Conservation (phyloP, 495 filamentous ascomycete species). For the Hypomontagnella submonticulosa region DNA sequence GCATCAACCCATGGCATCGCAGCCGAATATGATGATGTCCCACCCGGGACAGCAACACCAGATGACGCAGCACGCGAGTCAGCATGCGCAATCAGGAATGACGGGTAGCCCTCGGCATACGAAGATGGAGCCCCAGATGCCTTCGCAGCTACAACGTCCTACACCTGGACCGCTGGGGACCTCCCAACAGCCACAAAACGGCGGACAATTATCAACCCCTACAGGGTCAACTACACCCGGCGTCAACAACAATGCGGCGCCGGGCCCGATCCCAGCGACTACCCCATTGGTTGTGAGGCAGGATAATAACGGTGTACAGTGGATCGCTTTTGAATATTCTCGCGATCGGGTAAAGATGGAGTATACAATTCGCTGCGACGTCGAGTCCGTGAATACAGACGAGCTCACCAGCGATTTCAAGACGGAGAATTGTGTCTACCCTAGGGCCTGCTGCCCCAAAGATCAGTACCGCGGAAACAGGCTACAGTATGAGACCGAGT, state of each 20-base stretch:
- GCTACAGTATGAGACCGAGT: constrained; percentile 95
- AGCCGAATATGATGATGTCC: constrained; percentile 67
- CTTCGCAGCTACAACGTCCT: constrained; percentile 66
- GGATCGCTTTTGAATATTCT: constrained; percentile 99
- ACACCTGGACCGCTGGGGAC: constrained; percentile 64
- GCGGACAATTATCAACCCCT: constrained; percentile 64
- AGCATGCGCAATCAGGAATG: constrained; percentile 63
- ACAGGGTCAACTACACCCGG: constrained; percentile 52
- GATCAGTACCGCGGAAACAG: constrained; percentile 96
- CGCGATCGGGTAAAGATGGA: constrained; percentile 99
- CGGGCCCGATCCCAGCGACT: constrained; percentile 98
- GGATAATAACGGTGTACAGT: constrained; percentile 96
- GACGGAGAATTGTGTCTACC: constrained; percentile 97
- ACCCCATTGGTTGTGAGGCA: constrained; percentile 94
- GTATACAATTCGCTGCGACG: constrained; percentile 97
- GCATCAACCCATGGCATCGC: constrained; percentile 68
- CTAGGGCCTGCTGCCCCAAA: constrained; percentile 92
- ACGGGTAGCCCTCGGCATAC: constrained; percentile 69
- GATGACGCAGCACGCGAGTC: constrained; percentile 57
- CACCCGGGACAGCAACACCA: constrained; percentile 65
- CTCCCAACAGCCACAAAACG: constrained; percentile 59
- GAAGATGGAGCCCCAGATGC: constrained; percentile 71
- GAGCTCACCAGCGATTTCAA: constrained; percentile 88
- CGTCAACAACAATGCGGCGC: constrained; percentile 89
- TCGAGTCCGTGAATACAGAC: constrained; percentile 94